A percentile compares a stretch with the other conserved stretches of the same genome.
These are phyloP conservation scores for Akanthomyces muscarius DNA, from an alignment of 2,329 filamentous ascomycete genomes.

Conservation along the genomic window DNA sequence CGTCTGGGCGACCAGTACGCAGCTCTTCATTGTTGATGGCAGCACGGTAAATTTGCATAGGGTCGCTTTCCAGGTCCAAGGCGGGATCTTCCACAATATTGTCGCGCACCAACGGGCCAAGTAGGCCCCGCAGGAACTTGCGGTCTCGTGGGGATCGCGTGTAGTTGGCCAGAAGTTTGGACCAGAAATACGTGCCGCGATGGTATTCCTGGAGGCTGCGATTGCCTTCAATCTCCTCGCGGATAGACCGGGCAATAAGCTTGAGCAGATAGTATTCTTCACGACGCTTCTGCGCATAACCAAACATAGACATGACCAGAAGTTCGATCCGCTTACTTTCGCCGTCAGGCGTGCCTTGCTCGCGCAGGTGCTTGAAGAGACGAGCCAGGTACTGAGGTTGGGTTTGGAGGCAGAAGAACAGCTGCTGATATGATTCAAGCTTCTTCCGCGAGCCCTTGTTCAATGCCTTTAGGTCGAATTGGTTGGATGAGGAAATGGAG, in stretches of 20 bases:
- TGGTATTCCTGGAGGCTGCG: constrained; percentile 76
- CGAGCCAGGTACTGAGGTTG: constrained; percentile 92
- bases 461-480: constrained; percentile 92
- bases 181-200: constrained; percentile 90
- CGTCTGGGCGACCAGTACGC: constrained; percentile 79
- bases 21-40: constrained; percentile 97
- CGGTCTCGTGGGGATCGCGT: constrained; percentile 86
- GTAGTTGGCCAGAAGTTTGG: constrained; percentile 80
- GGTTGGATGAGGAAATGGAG: constrained; percentile 83
- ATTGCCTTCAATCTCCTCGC: constrained; percentile 77
- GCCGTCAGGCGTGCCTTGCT: constrained; percentile 81
- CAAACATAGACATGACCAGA: constrained; percentile 93
- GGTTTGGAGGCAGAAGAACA: constrained; percentile 96
- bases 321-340: constrained; percentile 91
- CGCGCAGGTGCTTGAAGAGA: constrained; percentile 78
- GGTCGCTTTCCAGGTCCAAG: constrained; percentile 92
- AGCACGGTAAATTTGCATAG: constrained; percentile 93
- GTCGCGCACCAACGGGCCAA: constrained; percentile 81
- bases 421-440: constrained; percentile 92
- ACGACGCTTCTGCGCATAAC: constrained; percentile 91
- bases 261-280: constrained; percentile 97
- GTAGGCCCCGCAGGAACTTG: constrained; percentile 82
- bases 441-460: constrained; percentile 97
- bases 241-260: constrained; percentile 74
- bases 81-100: constrained; percentile 90